Conservation (phyloP, 2,329 filamentous ascomycete genomes). For the Aspergillus awamori region DNA sequence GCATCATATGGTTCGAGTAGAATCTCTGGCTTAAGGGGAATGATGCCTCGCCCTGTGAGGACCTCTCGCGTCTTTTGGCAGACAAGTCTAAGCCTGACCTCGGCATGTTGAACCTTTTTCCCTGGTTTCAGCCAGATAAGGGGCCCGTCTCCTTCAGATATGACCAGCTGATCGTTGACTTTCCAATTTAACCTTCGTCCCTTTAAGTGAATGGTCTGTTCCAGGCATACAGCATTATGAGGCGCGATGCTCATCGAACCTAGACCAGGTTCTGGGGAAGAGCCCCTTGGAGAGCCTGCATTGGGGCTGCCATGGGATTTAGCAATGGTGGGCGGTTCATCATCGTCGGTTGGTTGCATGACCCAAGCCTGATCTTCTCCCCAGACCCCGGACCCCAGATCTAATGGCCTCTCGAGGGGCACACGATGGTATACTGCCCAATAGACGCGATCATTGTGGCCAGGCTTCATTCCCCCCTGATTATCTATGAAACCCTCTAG, state of each 20-base stretch:
- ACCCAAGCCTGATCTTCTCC: background rate
- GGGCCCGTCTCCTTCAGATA: conserved; percentile 3
- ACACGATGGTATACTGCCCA: conserved; percentile 24
- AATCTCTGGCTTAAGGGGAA: conserved; percentile 13
- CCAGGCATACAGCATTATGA: conserved; percentile 7
- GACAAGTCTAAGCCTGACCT: conserved; percentile 13
- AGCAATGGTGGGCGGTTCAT: background rate
- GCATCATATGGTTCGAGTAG: no score
- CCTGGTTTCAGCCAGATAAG: conserved; percentile 15
- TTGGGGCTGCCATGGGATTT: background rate
- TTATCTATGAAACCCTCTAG: background rate
- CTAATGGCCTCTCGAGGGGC: conserved; percentile 6
- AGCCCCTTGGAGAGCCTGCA: background rate
- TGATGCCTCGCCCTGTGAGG: conserved; percentile 15
- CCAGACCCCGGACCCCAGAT: background rate
- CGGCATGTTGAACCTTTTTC: conserved; percentile 16
- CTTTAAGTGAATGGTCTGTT: conserved; percentile 12
- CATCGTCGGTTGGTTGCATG: background rate
- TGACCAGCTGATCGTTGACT: conserved; percentile 11
- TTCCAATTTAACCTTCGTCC: conserved; percentile 15
- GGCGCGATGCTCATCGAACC: background rate
- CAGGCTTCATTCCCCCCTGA: no score
- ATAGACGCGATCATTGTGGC: no score
- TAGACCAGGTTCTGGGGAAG: background rate
- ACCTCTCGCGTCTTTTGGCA: conserved; percentile 16